Base-by-base conservation (phyloP, 495 filamentous ascomycete species). In the Aspergillus mulundensis region DNA sequence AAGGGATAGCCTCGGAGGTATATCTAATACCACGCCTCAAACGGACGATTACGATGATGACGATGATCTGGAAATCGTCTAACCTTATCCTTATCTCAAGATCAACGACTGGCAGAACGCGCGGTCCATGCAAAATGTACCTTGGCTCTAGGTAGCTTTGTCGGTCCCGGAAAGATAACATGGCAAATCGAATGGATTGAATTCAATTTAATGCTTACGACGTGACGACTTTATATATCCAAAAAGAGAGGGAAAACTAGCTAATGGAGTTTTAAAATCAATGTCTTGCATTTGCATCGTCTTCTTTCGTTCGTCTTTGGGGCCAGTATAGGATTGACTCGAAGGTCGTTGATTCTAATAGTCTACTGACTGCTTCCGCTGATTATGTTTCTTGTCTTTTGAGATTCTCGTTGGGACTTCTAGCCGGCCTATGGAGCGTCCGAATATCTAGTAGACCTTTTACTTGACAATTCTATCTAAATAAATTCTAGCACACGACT, bases 1-100 rank as follows among this genome's bases (percentile, higher is more conserved):
- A 3, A 77, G 87, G 56, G 88, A 91, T 58, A 90, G 88, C 63
- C 58, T 90, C 4, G 87, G 87, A 28, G 79, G 75, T 2, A 76
- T 63, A 6, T 76, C 59, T 57, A 76, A 60, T 50, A 58, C 45
- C 54, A 64, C 54, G 54, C 63, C 51, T 51, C 66, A 60, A 39
- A 63, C 54, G 53, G 65, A 63, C 63, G 34, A 71, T 48, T 55
- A 65, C 58, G 63, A 79, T 59, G 72, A 78, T 48, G 79, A 82
- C 49, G 79, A 80, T 59, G 79, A 82, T 23, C 64, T 84, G 52
- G 81, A 83, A 55, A 81, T 84, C 59, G 67, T 81, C 55, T 81
- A 36, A 10, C 34, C 34, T 10, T 12, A 18, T 18, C 2, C 38
- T 12, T 10, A 40, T 44, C 8, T 44, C 41, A 23, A 10, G 21